Evolutionary conservation across 257 asterid species (phyloP).

Genomic region (Fraxinus americana): DNA sequence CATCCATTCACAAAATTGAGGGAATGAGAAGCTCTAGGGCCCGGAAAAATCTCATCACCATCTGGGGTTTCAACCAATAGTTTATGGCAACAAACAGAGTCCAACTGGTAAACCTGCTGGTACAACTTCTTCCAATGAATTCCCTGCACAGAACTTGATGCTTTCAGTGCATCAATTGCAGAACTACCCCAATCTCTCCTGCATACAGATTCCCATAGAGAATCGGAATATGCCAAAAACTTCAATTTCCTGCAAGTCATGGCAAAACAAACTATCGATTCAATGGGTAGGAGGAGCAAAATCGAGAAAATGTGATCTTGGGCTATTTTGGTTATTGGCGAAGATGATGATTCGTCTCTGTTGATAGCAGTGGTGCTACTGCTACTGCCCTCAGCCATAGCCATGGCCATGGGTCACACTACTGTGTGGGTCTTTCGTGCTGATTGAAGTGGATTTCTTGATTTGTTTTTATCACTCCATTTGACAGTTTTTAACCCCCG

Average conservation of each 20-base stretch:
- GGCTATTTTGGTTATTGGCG: conserved; percentile 50
- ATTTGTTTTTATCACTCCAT: background rate
- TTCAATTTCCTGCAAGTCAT: conserved; percentile 68
- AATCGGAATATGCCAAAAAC: conserved; percentile 63
- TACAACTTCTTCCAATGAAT: conserved; percentile 72
- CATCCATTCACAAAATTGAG: conserved; percentile 72
- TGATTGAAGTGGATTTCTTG: background rate
- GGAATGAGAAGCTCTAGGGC: conserved; percentile 92
- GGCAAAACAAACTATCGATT: conserved; percentile 69
- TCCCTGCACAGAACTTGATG: conserved; percentile 21
- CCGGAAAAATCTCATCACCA: conserved; percentile 43
- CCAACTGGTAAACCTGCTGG: conserved; percentile 62
- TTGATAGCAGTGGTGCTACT: conserved; percentile 6
- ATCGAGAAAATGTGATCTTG: conserved; percentile 76
- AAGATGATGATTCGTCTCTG: conserved; percentile 33
- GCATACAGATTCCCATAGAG: conserved; percentile 85
- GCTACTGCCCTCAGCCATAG: conserved; percentile 61
- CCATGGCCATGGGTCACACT: conserved; percentile 45
- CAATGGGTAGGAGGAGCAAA: conserved; percentile 65
- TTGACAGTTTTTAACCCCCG: background rate
- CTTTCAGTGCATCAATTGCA: conserved; percentile 49
- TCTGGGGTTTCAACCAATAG: conserved; percentile 32
- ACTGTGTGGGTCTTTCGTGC: conserved; percentile 17
- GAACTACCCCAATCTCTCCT: conserved; percentile 75
- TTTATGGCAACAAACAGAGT: conserved; percentile 57